Evolutionary conservation across 257 asterid genomes (phyloP).

Genomic region (Nicotiana paniculata): DNA sequence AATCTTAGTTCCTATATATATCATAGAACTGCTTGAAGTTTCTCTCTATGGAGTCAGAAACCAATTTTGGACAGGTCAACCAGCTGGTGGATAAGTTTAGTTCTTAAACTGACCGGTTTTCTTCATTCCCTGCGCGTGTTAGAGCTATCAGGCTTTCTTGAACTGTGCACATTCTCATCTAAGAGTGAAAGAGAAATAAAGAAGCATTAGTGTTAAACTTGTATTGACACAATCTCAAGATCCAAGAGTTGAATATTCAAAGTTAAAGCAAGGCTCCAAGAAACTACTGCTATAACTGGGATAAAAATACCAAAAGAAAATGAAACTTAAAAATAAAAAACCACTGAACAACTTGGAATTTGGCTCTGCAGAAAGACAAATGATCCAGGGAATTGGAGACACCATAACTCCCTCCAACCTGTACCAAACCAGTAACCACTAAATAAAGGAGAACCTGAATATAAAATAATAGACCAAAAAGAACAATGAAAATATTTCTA

Average conservation of each 20-base stretch:
- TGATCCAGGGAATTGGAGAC: background rate
- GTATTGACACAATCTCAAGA: background rate
- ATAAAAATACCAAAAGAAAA: background rate
- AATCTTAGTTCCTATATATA: too few relatives aligned
- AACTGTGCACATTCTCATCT: too few relatives aligned
- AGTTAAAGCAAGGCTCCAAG: background rate
- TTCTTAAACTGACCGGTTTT: background rate
- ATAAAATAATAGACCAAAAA: background rate
- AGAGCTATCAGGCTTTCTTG: too few relatives aligned
- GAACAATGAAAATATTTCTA: background rate
- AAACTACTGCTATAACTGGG: background rate
- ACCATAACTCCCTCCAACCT: background rate
- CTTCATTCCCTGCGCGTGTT: background rate
- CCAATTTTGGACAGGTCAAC: background rate
- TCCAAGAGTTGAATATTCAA: background rate
- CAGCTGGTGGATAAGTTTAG: background rate
- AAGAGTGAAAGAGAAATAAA: too few relatives aligned
- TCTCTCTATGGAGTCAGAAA: too few relatives aligned
- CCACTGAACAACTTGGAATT: background rate
- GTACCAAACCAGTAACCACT: background rate
- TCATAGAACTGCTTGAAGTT: too few relatives aligned
- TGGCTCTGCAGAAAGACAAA: background rate
- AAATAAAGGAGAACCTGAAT: background rate
- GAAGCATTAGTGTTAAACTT: background rate
- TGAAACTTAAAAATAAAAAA: background rate